These are phyloP conservation scores for Fennellomyces sp. DNA, from an alignment of 371 early-diverging fungal genomes.

Conservation along the genomic window DNA sequence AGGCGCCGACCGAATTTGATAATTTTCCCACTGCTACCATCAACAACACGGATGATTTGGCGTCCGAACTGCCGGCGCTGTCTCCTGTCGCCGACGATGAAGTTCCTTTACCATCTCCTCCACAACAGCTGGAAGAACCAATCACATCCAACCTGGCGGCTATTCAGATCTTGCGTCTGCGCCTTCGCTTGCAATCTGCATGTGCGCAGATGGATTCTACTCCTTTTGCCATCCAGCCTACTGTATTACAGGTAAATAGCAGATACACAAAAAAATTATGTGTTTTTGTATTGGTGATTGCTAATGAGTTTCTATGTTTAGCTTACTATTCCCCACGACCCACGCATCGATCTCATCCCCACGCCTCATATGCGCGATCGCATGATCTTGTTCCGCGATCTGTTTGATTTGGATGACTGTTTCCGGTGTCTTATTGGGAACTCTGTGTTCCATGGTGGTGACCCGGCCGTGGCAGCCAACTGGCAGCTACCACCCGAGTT, in stretches of 20 bases:
- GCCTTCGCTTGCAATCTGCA: constrained; percentile 39
- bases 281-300: not conserved
- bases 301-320: constrained; percentile 8
- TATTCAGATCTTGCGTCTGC: constrained; percentile 41
- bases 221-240: constrained; percentile 44
- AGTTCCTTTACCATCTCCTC: not conserved
- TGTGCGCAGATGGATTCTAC: constrained; percentile 32
- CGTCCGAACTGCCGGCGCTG: constrained; percentile 1
- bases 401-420: constrained; percentile 63
- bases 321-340: constrained; percentile 60
- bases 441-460: constrained; percentile 61
- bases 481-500: constrained; percentile 62
- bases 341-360: constrained; percentile 63
- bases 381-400: constrained; percentile 62
- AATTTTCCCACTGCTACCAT: constrained; percentile 2
- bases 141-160: constrained; percentile 43
- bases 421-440: constrained; percentile 51
- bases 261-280: not conserved
- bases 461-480: constrained; percentile 56
- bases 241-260: constrained; percentile 46
- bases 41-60: constrained; percentile 1
- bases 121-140: constrained; percentile 6
- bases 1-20: not conserved
- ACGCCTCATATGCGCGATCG: constrained; percentile 64
- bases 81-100: not conserved